Evolutionary conservation across 345 rosid species (phyloP).

Genomic region (Lepidium didymum): DNA sequence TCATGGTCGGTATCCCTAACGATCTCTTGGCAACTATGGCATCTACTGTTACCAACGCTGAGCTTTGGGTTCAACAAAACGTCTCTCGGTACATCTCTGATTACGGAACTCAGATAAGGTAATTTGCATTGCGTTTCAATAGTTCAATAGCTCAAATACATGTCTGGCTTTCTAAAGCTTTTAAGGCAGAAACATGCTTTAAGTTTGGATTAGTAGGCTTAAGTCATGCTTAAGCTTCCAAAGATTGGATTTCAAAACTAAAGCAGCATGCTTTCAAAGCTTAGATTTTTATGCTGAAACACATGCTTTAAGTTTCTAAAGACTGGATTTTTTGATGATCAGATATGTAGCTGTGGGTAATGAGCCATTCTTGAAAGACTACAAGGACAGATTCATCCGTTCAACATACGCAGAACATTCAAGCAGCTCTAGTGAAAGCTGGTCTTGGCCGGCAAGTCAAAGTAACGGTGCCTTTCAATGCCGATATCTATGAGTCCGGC

Average conservation of each 20-base stretch:
- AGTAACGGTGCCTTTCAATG: constrained; percentile 80
- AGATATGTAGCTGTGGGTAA: constrained; percentile 89
- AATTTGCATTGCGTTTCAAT: neutral
- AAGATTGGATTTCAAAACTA: neutral
- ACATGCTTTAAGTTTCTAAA: neutral
- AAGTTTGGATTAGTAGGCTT: neutral
- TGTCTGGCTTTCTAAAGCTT: neutral
- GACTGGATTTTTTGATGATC: neutral
- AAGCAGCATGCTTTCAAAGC: neutral
- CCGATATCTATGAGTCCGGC: constrained; percentile 62
- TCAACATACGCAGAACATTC: constrained; percentile 65
- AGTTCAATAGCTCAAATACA: neutral
- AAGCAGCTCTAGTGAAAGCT: constrained; percentile 84
- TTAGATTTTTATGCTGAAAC: neutral
- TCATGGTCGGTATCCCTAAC: constrained; percentile 93
- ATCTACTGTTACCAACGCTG: constrained; percentile 42
- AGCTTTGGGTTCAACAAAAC: constrained; percentile 66
- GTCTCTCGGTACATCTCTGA: constrained; percentile 57
- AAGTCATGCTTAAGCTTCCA: neutral
- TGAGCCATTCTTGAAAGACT: constrained; percentile 73
- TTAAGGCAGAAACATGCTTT: neutral
- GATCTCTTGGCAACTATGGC: constrained; percentile 62
- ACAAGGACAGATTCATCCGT: constrained; percentile 47
- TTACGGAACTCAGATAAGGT: constrained; percentile 67
- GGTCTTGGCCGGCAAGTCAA: constrained; percentile 67